Evolutionary conservation across 2,329 filamentous ascomycete genomes (phyloP).

Genomic region (Graphiopsis chlorocephala): DNA sequence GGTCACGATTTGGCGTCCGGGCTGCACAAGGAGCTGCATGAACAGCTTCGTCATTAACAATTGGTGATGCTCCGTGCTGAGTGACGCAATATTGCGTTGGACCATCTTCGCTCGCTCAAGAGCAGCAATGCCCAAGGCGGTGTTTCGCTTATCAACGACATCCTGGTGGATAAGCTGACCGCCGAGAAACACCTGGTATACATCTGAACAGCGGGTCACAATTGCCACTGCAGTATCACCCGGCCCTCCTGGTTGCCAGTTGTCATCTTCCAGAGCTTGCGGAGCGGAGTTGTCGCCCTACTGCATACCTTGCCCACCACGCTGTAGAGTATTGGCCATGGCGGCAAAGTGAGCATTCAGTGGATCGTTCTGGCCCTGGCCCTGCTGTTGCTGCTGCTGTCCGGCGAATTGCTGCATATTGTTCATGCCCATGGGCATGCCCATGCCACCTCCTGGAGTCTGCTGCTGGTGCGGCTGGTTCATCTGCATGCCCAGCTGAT

Average conservation of each 20-base stretch:
- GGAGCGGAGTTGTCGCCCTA: slow-evolving; percentile 2
- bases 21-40: neutral
- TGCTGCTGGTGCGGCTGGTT: slow-evolving; percentile 13
- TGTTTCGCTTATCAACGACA: neutral
- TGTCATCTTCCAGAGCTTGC: neutral
- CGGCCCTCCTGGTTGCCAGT: neutral
- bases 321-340: slow-evolving; percentile 22
- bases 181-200: neutral
- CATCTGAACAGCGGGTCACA: neutral
- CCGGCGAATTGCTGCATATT: slow-evolving; percentile 20
- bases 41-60: neutral
- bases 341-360: slow-evolving; percentile 30
- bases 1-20: neutral
- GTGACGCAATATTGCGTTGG: neutral
- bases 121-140: neutral
- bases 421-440: slow-evolving; percentile 17
- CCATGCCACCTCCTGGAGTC: slow-evolving; percentile 13
- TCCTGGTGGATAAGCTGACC: neutral
- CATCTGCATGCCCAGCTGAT: slow-evolving; percentile 24
- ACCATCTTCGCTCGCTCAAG: neutral
- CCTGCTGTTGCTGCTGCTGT: slow-evolving; percentile 26
- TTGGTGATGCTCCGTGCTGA: neutral
- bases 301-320: slow-evolving; percentile 11
- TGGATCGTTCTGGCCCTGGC: slow-evolving; percentile 23
- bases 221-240: neutral